Evolutionary conservation across 2,329 filamentous ascomycete genomes (phyloP).

Genomic region (Hypoxylon sp.): DNA sequence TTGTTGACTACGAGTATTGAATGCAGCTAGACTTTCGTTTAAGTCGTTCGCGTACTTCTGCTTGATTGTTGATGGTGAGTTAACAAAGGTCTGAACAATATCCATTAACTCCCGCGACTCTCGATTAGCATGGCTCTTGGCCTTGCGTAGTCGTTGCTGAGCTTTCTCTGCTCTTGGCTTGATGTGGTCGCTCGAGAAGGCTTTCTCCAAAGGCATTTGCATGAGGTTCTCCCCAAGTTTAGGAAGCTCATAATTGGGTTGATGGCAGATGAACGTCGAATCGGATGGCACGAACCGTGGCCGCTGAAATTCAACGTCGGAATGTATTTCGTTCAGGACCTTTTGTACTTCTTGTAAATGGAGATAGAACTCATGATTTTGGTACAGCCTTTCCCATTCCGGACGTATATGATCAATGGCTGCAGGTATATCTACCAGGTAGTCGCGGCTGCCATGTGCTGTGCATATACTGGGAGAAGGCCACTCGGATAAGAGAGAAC

Average conservation of each 20-base stretch:
- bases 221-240: conserved; percentile 31
- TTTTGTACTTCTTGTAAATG: conserved; percentile 55
- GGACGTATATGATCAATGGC: conserved; percentile 52
- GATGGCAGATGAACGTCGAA: conserved; percentile 24
- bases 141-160: neutral
- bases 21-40: conserved; percentile 38
- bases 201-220: conserved; percentile 15
- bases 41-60: conserved; percentile 49
- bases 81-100: conserved; percentile 45
- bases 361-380: conserved; percentile 55
- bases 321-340: conserved; percentile 47
- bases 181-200: neutral
- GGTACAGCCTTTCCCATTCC: conserved; percentile 58
- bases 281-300: conserved; percentile 30
- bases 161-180: neutral
- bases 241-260: conserved; percentile 31
- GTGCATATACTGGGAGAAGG: conserved; percentile 50
- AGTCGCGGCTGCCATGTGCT: conserved; percentile 37
- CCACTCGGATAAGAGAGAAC: conserved; percentile 55
- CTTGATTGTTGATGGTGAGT: conserved; percentile 47
- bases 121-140: neutral
- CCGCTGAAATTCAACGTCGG: conserved; percentile 31
- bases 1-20: conserved; percentile 16
- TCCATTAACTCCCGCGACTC: conserved; percentile 37
- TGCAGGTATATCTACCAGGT: conserved; percentile 48